Evolutionary conservation across 805 yeast species (phyloP).

Genomic region (Yarrowia sp.): DNA sequence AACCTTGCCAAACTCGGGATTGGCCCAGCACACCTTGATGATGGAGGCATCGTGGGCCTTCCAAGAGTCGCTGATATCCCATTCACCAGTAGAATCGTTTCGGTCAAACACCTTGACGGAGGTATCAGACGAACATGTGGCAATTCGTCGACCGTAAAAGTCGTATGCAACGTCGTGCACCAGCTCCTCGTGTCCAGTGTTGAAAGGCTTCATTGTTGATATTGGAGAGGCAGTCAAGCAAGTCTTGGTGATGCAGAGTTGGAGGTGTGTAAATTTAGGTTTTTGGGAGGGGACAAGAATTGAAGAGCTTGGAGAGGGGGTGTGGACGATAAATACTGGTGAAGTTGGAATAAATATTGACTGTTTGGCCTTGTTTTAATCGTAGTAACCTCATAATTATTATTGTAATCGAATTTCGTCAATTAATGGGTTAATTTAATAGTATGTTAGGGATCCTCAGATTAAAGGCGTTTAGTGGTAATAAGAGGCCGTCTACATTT

Average conservation of each 20-base stretch:
- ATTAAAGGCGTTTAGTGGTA: too few species aligned
- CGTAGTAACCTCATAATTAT: too few species aligned
- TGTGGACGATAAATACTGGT: not conserved
- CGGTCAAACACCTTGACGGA: constrained; percentile 85
- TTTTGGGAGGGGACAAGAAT: not conserved
- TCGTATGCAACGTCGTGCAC: constrained; percentile 85
- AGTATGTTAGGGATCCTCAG: too few species aligned
- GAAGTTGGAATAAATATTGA: too few species aligned
- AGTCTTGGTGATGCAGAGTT: not conserved
- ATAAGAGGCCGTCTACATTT: too few species aligned
- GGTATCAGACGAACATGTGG: constrained; percentile 94
- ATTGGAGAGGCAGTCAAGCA: not conserved
- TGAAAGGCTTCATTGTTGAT: constrained; percentile 58
- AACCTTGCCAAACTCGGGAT: constrained; percentile 87
- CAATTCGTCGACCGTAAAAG: constrained; percentile 86
- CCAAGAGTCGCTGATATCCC: constrained; percentile 89
- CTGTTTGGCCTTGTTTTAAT: not conserved
- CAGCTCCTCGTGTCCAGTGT: constrained; percentile 89
- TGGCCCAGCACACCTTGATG: constrained; percentile 84
- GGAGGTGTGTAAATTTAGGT: not conserved
- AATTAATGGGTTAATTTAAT: too few species aligned
- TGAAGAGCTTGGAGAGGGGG: not conserved
- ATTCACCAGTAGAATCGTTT: constrained; percentile 41
- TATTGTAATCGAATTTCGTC: too few species aligned
- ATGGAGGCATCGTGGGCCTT: constrained; percentile 91